Conservation (phyloP, 176 grass and related monocot species). For the Chloris gayana region DNA sequence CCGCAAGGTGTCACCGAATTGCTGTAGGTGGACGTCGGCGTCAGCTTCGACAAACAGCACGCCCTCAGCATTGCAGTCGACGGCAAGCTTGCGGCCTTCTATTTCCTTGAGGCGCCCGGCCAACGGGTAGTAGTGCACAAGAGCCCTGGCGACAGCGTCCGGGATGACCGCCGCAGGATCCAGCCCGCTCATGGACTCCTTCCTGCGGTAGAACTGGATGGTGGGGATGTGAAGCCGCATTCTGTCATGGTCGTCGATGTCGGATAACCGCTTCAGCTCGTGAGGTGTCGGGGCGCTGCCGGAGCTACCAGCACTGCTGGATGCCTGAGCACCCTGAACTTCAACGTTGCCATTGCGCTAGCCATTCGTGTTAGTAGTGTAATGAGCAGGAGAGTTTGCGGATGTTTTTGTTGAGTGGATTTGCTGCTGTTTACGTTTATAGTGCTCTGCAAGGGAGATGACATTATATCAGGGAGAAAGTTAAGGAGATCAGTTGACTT, state of each 20-base stretch:
- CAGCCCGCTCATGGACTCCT: slow-evolving; percentile 18
- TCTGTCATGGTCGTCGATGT: slow-evolving; percentile 91
- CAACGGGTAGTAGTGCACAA: slow-evolving; percentile 85
- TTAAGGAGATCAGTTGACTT: too few relatives aligned
- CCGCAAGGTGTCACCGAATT: slow-evolving; percentile 52
- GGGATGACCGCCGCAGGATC: slow-evolving; percentile 68
- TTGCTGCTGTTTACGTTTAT: too few relatives aligned
- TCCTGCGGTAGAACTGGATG: slow-evolving; percentile 77
- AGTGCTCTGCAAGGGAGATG: too few relatives aligned
- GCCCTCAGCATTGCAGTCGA: slow-evolving; percentile 87
- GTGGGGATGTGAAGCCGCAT: slow-evolving; percentile 80
- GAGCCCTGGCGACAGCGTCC: slow-evolving; percentile 63
- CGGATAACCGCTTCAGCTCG: slow-evolving; percentile 76
- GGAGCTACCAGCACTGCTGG: slow-evolving; percentile 63
- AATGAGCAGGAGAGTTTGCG: too few relatives aligned
- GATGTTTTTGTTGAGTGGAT: too few relatives aligned
- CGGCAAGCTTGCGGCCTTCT: slow-evolving; percentile 62
- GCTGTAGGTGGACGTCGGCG: slow-evolving; percentile 59
- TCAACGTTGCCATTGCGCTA: slow-evolving; percentile 37
- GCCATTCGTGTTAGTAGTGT: too few relatives aligned
- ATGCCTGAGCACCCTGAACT: slow-evolving; percentile 53
- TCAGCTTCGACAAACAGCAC: slow-evolving; percentile 80
- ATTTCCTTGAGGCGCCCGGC: slow-evolving; percentile 74
- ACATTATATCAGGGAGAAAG: too few relatives aligned
- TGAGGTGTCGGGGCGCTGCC: slow-evolving; percentile 49